Base-by-base conservation (phyloP, 257 asterid species). In the Salvia splendens region DNA sequence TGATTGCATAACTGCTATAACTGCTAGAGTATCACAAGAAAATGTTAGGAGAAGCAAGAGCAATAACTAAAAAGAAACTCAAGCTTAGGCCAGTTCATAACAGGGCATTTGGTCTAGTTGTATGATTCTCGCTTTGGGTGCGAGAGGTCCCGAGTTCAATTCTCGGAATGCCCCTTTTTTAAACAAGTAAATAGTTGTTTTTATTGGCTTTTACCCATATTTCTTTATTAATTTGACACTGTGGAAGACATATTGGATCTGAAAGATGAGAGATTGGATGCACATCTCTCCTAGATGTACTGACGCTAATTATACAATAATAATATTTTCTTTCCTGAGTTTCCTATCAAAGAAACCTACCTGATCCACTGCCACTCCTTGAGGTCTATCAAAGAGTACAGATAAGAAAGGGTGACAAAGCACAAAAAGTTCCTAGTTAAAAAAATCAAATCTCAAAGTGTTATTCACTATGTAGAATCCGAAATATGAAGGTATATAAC, bases 61-160 rank as follows among this genome's bases (percentile, higher is more conserved):
- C 4, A 45, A 45, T 15, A 45, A 4, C 4, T 45, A 6, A 16
- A 12, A 45, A 4, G 12, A 5, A 45, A 45, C 7, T 45, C 50
- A 45, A 5, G 50, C 50, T 45, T 12, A 4, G 10, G 48, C 48
- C 48, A 42, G 48, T 42, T 47, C 14, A 6, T 51, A 53, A 53
- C 48, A 36, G 90, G 89, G 89, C 86, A 85, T 86, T 84, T 81
- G 95, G 92, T 86, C 89, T 90, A 84, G 95, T 91, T 91, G 88
- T 84, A 89, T 85, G 90, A 87, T 85, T 87, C 93, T 83, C 87
- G 82, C 92, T 91, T 89, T 43, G 89, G 93, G 96, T 79, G 95
- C 86, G 84, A 85, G 95, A 80, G 89, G 95, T 85, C 88, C 84
- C 78, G 80, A 84, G 91, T 83, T 85, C 81, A 75, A 89, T 89